phyloP scores from a whole-genome alignment of 2,329 filamentous ascomycete genomes.

The Epichloe amarillans region DNA sequence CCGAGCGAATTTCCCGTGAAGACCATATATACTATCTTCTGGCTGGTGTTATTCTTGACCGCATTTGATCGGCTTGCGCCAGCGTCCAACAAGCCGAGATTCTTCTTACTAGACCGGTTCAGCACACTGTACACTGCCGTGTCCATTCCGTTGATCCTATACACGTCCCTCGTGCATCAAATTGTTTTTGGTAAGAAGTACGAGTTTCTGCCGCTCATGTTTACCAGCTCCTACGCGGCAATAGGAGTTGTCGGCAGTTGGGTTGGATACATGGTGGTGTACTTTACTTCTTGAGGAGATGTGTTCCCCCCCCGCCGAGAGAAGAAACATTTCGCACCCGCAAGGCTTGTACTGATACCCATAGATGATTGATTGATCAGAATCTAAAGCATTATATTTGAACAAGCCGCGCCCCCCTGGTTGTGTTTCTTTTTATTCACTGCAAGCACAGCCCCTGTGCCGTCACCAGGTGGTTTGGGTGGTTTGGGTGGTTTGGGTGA shows the following conservation, averaged over 20 bases:
- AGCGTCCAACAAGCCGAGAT: constrained; percentile 61
- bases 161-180: constrained; percentile 74
- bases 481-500: too few relatives aligned
- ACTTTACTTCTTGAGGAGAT: constrained; percentile 45
- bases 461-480: too few relatives aligned
- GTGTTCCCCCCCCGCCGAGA: too few relatives aligned
- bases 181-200: constrained; percentile 73
- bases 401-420: too few relatives aligned
- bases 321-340: not conserved
- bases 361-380: not conserved
- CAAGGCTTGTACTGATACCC: constrained; percentile 1
- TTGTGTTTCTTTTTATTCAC: not conserved
- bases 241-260: constrained; percentile 93
- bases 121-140: constrained; percentile 80
- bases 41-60: constrained; percentile 76
- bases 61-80: constrained; percentile 80
- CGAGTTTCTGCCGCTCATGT: constrained; percentile 93
- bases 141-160: constrained; percentile 77
- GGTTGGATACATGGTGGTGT: constrained; percentile 88
- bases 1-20: constrained; percentile 89
- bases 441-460: too few relatives aligned
- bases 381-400: not conserved
- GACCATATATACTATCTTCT: constrained; percentile 81
- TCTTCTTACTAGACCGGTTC: constrained; percentile 86
- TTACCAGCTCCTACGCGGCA: constrained; percentile 87